phyloP scores from a whole-genome alignment of 331 rosid species.

The Dryas integrifolia region DNA sequence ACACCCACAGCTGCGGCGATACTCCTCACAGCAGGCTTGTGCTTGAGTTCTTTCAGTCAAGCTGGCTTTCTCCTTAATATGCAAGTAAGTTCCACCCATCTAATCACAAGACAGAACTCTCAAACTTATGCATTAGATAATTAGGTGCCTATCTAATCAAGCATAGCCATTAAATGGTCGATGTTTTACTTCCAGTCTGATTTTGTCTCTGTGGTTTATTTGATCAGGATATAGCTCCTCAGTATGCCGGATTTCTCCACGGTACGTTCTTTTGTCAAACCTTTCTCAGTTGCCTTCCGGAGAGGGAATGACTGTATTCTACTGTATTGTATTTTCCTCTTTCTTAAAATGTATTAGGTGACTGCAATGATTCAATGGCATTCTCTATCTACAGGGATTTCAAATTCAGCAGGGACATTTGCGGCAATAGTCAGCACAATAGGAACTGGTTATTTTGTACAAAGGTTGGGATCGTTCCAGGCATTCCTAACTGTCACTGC shows the following conservation, averaged over 20 bases:
- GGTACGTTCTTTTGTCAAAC: conserved; percentile 41
- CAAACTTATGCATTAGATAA: not conserved
- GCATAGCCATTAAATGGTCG: not conserved
- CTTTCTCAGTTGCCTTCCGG: not conserved
- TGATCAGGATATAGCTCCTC: conserved; percentile 93
- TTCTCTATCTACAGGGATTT: conserved; percentile 52
- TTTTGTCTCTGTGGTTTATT: conserved; percentile 7
- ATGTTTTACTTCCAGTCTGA: not conserved
- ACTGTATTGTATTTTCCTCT: not conserved
- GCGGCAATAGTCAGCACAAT: conserved; percentile 94
- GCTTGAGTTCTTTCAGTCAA: conserved; percentile 93
- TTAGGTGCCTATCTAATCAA: not conserved
- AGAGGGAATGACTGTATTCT: not conserved
- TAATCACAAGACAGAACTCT: conserved; percentile 1
- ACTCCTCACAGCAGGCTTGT: conserved; percentile 67
- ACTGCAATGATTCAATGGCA: not conserved
- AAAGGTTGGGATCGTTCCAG: conserved; percentile 90
- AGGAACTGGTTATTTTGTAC: conserved; percentile 91
- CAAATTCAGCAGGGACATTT: conserved; percentile 78
- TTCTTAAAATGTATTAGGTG: not conserved
- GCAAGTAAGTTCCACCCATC: conserved; percentile 55
- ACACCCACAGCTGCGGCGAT: conserved; percentile 66
- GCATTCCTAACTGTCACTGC: conserved; percentile 80
- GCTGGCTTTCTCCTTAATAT: conserved; percentile 91
- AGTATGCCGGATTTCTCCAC: conserved; percentile 81